Conservation (phyloP, 1,284 basidiomycete species). For the Melampsora americana region DNA sequence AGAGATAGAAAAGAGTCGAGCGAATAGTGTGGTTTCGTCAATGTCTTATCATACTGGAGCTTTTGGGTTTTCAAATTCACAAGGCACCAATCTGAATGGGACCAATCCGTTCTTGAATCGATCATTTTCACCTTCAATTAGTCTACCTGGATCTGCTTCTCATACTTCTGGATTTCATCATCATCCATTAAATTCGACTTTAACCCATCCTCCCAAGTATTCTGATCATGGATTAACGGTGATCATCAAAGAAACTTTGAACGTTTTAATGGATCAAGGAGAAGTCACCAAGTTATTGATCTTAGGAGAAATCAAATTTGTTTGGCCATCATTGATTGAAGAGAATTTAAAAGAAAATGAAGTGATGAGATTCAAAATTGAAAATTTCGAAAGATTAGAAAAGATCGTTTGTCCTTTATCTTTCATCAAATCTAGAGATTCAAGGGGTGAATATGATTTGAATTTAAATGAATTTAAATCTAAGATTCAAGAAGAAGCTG, state of each 20-base stretch:
- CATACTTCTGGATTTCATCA: not conserved
- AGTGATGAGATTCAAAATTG: not conserved
- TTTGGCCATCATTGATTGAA: not conserved
- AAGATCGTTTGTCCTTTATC: slow-evolving; percentile 20
- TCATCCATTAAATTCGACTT: not conserved
- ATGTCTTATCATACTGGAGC: not conserved
- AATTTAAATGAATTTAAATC: not conserved
- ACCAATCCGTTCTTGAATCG: slow-evolving; percentile 33
- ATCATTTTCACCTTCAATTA: slow-evolving; percentile 9
- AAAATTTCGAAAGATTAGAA: slow-evolving; percentile 17
- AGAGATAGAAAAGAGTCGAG: not conserved
- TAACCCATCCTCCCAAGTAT: not conserved
- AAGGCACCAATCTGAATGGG: not conserved
- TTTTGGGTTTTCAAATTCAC: not conserved
- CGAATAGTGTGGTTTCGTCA: slow-evolving; percentile 16
- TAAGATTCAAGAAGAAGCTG: too few relatives aligned
- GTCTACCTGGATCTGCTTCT: not conserved
- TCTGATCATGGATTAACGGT: not conserved
- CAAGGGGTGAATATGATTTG: not conserved
- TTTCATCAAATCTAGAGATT: not conserved
- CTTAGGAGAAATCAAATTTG: slow-evolving; percentile 11
- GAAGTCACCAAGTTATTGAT: slow-evolving; percentile 11
- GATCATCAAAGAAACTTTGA: slow-evolving; percentile 18
- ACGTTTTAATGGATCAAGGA: slow-evolving; percentile 37
- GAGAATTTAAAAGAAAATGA: not conserved